These are phyloP conservation scores for Irpex rosettiformis DNA, from an alignment of 1,284 basidiomycete genomes.

Conservation along the genomic window DNA sequence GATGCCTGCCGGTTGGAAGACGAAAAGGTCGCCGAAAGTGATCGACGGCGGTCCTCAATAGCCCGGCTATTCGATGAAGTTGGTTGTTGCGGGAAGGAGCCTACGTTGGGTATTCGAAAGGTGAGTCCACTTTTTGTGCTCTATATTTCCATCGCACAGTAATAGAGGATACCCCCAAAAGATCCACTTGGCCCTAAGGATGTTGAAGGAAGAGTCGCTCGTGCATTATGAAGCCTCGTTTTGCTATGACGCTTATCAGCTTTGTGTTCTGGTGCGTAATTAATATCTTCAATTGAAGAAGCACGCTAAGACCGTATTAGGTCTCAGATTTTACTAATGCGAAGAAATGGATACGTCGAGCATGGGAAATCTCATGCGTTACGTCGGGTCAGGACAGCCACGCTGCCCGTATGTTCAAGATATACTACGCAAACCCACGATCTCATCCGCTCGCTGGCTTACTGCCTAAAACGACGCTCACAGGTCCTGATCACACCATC, in stretches of 20 bases:
- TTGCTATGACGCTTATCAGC: slow-evolving; percentile 27
- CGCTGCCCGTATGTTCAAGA: slow-evolving; percentile 19
- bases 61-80: slow-evolving; percentile 22
- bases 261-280: slow-evolving; percentile 21
- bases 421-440: slow-evolving; percentile 21
- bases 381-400: slow-evolving; percentile 21
- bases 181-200: slow-evolving; percentile 21
- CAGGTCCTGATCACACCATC: slow-evolving; percentile 18
- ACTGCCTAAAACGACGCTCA: slow-evolving; percentile 16
- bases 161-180: neutral
- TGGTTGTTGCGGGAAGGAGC: slow-evolving; percentile 16
- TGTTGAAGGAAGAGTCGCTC: slow-evolving; percentile 22
- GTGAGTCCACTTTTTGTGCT: slow-evolving; percentile 7
- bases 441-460: slow-evolving; percentile 19
- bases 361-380: slow-evolving; percentile 21
- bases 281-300: neutral
- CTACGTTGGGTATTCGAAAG: slow-evolving; percentile 21
- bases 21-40: slow-evolving; percentile 18
- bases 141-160: neutral
- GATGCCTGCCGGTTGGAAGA: slow-evolving; percentile 31
- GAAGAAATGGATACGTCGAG: slow-evolving; percentile 24
- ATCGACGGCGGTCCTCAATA: slow-evolving; percentile 17
- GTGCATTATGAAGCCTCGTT: slow-evolving; percentile 19
- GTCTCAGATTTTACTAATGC: slow-evolving; percentile 24
- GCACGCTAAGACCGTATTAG: slow-evolving; percentile 11